Evolutionary conservation across 1,139 yeast species (phyloP).

Genomic region (Kurtzmaniella natalensis): DNA sequence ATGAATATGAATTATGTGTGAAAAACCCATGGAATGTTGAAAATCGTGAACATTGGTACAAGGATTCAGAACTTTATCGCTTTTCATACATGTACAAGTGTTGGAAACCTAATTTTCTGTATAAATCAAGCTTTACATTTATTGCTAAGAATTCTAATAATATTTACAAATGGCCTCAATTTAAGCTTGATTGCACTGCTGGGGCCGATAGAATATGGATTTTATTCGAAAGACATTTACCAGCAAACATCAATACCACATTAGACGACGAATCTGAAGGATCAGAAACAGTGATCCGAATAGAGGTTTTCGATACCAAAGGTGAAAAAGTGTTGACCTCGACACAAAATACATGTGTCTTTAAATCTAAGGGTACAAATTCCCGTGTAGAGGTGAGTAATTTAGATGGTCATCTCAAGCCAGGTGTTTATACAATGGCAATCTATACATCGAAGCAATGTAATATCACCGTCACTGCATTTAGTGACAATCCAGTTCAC

Average conservation of each 20-base stretch:
- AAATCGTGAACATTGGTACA: slow-evolving; percentile 9
- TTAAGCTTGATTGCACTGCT: slow-evolving; percentile 33
- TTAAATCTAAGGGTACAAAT: slow-evolving; percentile 23
- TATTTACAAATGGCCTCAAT: slow-evolving; percentile 46
- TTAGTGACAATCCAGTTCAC: slow-evolving; percentile 23
- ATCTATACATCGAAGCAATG: slow-evolving; percentile 18
- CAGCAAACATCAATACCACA: slow-evolving; percentile 15
- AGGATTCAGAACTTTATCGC: slow-evolving; percentile 31
- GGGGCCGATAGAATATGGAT: slow-evolving; percentile 38
- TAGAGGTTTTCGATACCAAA: slow-evolving; percentile 26
- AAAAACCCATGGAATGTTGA: slow-evolving; percentile 53
- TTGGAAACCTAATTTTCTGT: slow-evolving; percentile 52
- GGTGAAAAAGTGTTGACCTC: slow-evolving; percentile 32
- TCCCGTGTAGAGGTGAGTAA: slow-evolving; percentile 23
- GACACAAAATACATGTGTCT: slow-evolving; percentile 23
- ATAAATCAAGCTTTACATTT: slow-evolving; percentile 28
- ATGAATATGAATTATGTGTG: slow-evolving; percentile 23
- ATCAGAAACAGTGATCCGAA: slow-evolving; percentile 21
- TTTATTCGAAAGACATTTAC: slow-evolving; percentile 40
- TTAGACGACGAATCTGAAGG: too few relatives aligned
- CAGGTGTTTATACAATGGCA: slow-evolving; percentile 8
- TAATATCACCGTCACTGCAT: slow-evolving; percentile 35
- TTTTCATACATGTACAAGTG: slow-evolving; percentile 61
- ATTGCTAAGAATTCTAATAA: slow-evolving; percentile 12
- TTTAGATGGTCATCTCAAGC: slow-evolving; percentile 19